Conservation (phyloP, 768 basidiomycete species). For the Tylopilus felleus region DNA sequence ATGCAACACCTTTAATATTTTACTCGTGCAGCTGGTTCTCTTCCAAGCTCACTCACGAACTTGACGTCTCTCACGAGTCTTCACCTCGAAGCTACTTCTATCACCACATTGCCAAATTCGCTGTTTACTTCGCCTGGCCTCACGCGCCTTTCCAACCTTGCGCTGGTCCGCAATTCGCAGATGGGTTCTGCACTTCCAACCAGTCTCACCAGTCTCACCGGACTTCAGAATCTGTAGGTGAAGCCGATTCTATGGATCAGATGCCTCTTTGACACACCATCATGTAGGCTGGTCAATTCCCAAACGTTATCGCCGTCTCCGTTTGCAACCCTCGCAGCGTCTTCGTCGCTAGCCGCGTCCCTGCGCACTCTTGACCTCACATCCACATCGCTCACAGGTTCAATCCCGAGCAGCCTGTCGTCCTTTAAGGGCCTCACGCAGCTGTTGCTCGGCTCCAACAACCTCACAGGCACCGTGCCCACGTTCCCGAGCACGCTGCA, state of each 20-base stretch:
- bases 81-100: constrained; percentile 40
- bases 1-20: background rate
- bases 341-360: constrained; percentile 31
- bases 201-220: constrained; percentile 29
- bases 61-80: constrained; percentile 38
- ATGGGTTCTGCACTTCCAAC: constrained; percentile 39
- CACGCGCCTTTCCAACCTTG: constrained; percentile 34
- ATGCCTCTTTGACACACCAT: constrained; percentile 3
- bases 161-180: constrained; percentile 39
- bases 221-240: constrained; percentile 40
- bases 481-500: constrained; percentile 36
- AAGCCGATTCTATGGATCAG: background rate
- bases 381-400: constrained; percentile 37
- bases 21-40: constrained; percentile 35
- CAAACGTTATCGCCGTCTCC: constrained; percentile 34
- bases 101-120: constrained; percentile 34
- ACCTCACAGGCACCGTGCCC: constrained; percentile 35
- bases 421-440: constrained; percentile 35
- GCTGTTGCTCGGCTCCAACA: constrained; percentile 38
- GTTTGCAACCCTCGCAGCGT: constrained; percentile 31
- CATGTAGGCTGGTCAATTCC: constrained; percentile 35
- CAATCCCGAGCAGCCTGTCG: constrained; percentile 34
- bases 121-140: constrained; percentile 33
- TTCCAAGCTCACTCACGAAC: constrained; percentile 38
- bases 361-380: constrained; percentile 39